A percentile compares a stretch with the other conserved stretches of the same genome.
Evolutionary conservation across 1,284 basidiomycete species (phyloP).

Genomic region (Pascua sp.): DNA sequence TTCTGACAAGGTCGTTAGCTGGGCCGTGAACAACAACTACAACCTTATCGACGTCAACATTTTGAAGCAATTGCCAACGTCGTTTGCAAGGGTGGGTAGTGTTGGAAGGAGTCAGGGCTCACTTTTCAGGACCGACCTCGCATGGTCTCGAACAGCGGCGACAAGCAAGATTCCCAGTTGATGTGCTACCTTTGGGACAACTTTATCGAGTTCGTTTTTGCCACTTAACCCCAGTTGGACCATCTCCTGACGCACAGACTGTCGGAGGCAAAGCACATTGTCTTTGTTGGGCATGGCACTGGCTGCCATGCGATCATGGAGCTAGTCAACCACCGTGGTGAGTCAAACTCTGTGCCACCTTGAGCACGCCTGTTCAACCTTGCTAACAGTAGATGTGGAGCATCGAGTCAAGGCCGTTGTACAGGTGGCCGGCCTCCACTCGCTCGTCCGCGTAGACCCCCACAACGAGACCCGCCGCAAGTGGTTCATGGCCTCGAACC

Average conservation of each 20-base stretch:
- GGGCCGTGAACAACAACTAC: slow-evolving; percentile 62
- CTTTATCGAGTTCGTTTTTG: slow-evolving; percentile 70
- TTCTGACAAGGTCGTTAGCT: slow-evolving; percentile 71
- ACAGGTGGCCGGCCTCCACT: slow-evolving; percentile 68
- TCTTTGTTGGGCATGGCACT: slow-evolving; percentile 82
- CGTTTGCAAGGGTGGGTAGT: slow-evolving; percentile 22
- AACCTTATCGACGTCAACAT: slow-evolving; percentile 85
- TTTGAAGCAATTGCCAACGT: slow-evolving; percentile 61
- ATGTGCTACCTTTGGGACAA: slow-evolving; percentile 92
- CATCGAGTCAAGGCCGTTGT: slow-evolving; percentile 64
- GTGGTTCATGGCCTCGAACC: slow-evolving; percentile 46
- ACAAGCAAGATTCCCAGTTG: slow-evolving; percentile 53
- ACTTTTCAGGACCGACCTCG: slow-evolving; percentile 21
- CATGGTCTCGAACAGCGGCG: slow-evolving; percentile 29
- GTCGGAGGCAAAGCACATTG: slow-evolving; percentile 64
- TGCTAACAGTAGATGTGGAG: slow-evolving; percentile 55
- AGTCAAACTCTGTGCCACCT: slow-evolving; percentile 22
- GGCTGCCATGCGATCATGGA: slow-evolving; percentile 73
- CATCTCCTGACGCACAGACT: slow-evolving; percentile 54
- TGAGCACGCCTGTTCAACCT: no score
- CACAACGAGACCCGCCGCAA: slow-evolving; percentile 31
- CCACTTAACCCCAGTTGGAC: no score
- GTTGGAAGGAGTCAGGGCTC: neutral
- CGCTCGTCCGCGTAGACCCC: slow-evolving; percentile 43
- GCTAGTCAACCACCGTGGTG: slow-evolving; percentile 67